Conservation (phyloP, 192 early-diverging fungal genomes). For the Coemansia sp. region DNA sequence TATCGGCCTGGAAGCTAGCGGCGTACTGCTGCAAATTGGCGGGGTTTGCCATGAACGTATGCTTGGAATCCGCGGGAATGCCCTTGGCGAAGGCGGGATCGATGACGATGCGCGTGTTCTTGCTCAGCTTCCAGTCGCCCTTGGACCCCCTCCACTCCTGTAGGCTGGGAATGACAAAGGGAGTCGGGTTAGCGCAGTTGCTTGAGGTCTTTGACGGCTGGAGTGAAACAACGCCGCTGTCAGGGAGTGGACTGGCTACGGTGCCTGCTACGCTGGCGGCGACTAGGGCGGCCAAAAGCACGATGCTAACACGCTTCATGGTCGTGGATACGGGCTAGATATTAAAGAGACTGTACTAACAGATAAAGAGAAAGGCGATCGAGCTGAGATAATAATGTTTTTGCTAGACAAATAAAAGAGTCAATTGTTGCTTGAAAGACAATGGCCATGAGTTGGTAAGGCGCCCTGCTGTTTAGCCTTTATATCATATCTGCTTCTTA, state of each 20-base stretch:
- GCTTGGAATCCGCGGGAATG: conserved; percentile 22
- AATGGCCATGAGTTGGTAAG: neutral
- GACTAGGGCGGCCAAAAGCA: conserved; percentile 32
- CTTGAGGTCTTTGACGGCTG: conserved; percentile 6
- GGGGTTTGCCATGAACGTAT: conserved; percentile 44
- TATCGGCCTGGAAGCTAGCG: conserved; percentile 32
- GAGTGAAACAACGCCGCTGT: neutral
- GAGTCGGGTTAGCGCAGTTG: conserved; percentile 29
- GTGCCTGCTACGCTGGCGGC: conserved; percentile 23
- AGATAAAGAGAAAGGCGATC: neutral
- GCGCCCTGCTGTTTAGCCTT: neutral
- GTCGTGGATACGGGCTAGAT: neutral
- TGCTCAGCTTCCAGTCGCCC: conserved; percentile 35
- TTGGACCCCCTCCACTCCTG: conserved; percentile 42
- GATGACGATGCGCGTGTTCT: conserved; percentile 35
- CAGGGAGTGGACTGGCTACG: conserved; percentile 29
- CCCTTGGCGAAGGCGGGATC: conserved; percentile 37
- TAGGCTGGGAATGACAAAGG: conserved; percentile 44
- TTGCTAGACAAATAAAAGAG: neutral
- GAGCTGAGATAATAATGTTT: neutral
- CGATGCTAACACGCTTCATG: conserved; percentile 30
- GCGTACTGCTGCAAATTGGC: conserved; percentile 37
- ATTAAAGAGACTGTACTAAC: neutral
- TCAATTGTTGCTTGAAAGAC: neutral
- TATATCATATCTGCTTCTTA: neutral